phyloP scores from a whole-genome alignment of 371 early-diverging fungal genomes.

The Rhizomucor pusillus region DNA sequence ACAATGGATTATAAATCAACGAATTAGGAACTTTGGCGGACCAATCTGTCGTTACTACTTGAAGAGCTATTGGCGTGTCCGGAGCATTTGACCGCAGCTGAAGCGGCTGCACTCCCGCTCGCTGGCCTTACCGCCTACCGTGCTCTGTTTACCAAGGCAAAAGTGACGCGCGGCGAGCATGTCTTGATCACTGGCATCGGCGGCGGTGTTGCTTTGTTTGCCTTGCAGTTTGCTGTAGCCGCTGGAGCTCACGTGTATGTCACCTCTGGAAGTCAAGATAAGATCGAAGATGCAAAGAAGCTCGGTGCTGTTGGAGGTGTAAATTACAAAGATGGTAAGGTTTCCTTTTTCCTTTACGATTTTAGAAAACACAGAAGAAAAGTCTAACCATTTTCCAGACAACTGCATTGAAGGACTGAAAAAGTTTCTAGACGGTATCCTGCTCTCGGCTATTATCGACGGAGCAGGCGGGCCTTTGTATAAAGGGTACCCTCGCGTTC shows the following conservation, averaged over 20 bases:
- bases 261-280: slow-evolving; percentile 61
- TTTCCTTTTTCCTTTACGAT: not conserved
- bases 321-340: slow-evolving; percentile 63
- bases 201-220: slow-evolving; percentile 73
- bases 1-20: slow-evolving; percentile 35
- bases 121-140: slow-evolving; percentile 70
- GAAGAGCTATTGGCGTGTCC: slow-evolving; percentile 52
- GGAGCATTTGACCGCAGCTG: slow-evolving; percentile 50
- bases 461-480: slow-evolving; percentile 65
- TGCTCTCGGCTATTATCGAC: slow-evolving; percentile 63
- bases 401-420: slow-evolving; percentile 53
- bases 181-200: slow-evolving; percentile 75
- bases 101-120: slow-evolving; percentile 71
- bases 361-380: not conserved
- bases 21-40: slow-evolving; percentile 56
- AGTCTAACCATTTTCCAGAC: slow-evolving; percentile 21
- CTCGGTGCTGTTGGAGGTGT: slow-evolving; percentile 72
- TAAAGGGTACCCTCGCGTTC: slow-evolving; percentile 30
- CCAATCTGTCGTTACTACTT: slow-evolving; percentile 39
- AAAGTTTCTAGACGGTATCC: slow-evolving; percentile 30
- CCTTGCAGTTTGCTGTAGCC: slow-evolving; percentile 66
- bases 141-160: slow-evolving; percentile 57
- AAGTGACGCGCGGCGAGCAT: slow-evolving; percentile 50
- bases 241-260: slow-evolving; percentile 70
- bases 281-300: slow-evolving; percentile 58